Evolutionary conservation across 148 eudicot genomes (phyloP), one percentile per base, ranked within the genome.

Genomic region (Chenopodium quinoa): DNA sequence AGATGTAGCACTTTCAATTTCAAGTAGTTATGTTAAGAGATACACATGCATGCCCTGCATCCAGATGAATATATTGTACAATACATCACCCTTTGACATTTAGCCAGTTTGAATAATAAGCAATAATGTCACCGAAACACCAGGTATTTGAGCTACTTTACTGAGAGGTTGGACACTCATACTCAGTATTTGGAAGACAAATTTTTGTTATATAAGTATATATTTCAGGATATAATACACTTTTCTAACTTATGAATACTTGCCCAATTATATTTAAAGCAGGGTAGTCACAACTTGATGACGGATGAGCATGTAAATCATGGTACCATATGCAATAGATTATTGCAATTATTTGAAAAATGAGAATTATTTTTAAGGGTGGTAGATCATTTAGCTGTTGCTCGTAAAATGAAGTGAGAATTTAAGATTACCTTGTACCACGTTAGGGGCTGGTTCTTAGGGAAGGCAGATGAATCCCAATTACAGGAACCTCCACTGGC

Each of bases 361-460:
- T 46, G 14, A 66, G 72, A 13, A 37, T 14, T 73, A n/a, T 72
- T 37, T 32, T 20, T 54, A 37, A 71, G 68, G 19, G 9, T 8
- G 31, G 9, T 27, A 14, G 0, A 27, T 2, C 3, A 27, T 58
- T 56, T 17, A 68, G 40, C 22, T 66, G 56, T 52, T 54, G 14
- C 22, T 7, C 25, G 2, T 16, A 27, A 46, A 40, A 9, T 12
- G 12, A 50, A 13, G 78, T 64, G 12, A n/a, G 25, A 63, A 72
- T 32, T 44, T 10, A n/a, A 12, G 69, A 25, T 78, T 86, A 88
- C 90, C 88, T 86, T 85, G 88, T 88, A 88, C 90, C 90, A 88
- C 34, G 84, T 85, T 48, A 88, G 60, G 17, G 90, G 88, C 56
- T 79, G 85, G 75, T 88, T 86, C 79, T 65, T 83, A 44, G 88